Percentiles rank a stretch among this genome's conserved stretches.
Evolutionary conservation across 169 alveolate genomes (phyloP).

Genomic region (Cryptosporidium bovis): DNA sequence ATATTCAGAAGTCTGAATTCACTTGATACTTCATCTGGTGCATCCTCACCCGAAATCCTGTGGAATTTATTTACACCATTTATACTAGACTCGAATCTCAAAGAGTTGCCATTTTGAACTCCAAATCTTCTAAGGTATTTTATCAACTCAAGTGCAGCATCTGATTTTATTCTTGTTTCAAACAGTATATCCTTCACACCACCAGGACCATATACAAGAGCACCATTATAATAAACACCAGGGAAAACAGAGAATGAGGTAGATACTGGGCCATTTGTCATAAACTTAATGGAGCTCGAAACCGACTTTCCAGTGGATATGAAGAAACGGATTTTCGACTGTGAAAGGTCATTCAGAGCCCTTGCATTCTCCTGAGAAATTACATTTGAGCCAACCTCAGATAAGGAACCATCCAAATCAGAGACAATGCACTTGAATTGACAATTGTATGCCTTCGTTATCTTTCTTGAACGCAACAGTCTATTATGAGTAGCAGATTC

Average conservation of each 20-base stretch:
- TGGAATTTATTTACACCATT: constrained; percentile 8
- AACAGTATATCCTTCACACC: constrained; percentile 34
- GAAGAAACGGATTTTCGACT: constrained; percentile 29
- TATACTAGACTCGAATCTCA: constrained; percentile 26
- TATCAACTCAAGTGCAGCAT: constrained; percentile 21
- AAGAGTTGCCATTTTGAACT: constrained; percentile 2
- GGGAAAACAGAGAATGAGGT: constrained; percentile 29
- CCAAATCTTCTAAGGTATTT: constrained; percentile 22
- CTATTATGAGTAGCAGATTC: neutral
- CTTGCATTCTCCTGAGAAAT: constrained; percentile 11
- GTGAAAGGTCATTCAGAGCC: neutral
- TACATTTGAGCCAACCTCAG: neutral
- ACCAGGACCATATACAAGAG: constrained; percentile 47
- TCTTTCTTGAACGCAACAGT: constrained; percentile 22
- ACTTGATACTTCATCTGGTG: neutral
- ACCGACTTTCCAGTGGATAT: constrained; percentile 40
- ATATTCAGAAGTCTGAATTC: constrained; percentile 12
- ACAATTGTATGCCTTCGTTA: constrained; percentile 8
- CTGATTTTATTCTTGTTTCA: constrained; percentile 14
- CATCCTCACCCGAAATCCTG: constrained; percentile 20
- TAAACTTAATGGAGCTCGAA: constrained; percentile 32
- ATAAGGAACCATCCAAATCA: constrained; percentile 56
- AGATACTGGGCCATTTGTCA: neutral
- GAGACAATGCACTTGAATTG: constrained; percentile 34
- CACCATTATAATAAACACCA: constrained; percentile 68